Evolutionary conservation across 805 yeast genomes (phyloP), one percentile per base, ranked within the genome.

Genomic region (Ogataea saltuana): DNA sequence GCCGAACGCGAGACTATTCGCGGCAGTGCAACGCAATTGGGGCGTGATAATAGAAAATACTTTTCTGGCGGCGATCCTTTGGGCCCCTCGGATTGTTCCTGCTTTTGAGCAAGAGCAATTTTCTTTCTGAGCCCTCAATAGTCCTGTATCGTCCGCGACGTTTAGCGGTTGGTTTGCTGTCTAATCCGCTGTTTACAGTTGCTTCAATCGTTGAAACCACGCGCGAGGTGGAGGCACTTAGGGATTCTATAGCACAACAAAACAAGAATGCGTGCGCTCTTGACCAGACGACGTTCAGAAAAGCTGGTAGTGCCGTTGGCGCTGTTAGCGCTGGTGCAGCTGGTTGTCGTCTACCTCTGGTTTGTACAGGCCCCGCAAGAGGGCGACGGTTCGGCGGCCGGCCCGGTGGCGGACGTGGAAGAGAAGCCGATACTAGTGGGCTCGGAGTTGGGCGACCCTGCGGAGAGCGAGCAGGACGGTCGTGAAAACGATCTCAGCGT

Each of bases 221-320:
- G n/a, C n/a, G n/a, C 8, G 28, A 4, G 21, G 6, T 16, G 33
- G 33, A n/a, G n/a, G n/a, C n/a, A n/a, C n/a, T n/a, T n/a, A n/a
- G n/a, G n/a, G n/a, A n/a, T n/a, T n/a, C n/a, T n/a, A n/a, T n/a
- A n/a, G n/a, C n/a, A n/a, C n/a, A n/a, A n/a, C n/a, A n/a, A 16
- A 15, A 23, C 20, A 4, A 16, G 11, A 22, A 34, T 34, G 38
- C 38, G 38, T 4, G 38, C 38, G 15, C 17, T 23, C 15, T n/a
- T 32, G 11, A 34, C 23, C n/a, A 34, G 38, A 34, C 38, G 38
- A 17, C 38, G 19, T 17, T 16, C 25, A 15, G 29, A 29, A 13
- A 25, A 25, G 13, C 17, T 25, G 4, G 17, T 29, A 6, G 22
- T 34, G 4, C 38, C 38, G 3, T 13, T 34, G 10, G 29, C 38